These are phyloP conservation scores for Monosporascus sp. DNA, from an alignment of 2,329 filamentous ascomycete genomes.

Conservation along the genomic window DNA sequence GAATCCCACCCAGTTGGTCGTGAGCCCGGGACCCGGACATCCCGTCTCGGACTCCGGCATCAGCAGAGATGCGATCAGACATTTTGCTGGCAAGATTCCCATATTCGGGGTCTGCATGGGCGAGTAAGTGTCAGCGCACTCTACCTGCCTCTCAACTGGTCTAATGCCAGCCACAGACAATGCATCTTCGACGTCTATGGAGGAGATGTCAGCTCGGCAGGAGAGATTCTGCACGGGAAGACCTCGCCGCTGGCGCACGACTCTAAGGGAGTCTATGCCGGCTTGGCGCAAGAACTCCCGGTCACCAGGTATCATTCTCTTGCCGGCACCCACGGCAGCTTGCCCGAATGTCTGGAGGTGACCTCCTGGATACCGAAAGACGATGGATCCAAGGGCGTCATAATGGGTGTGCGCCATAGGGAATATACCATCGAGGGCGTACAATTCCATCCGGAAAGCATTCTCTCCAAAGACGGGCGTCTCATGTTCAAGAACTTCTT, in stretches of 20 bases:
- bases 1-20: slow-evolving; percentile 86
- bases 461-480: slow-evolving; percentile 82
- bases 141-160: not conserved
- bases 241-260: slow-evolving; percentile 89
- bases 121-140: slow-evolving; percentile 54
- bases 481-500: slow-evolving; percentile 92
- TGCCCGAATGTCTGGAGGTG: slow-evolving; percentile 81
- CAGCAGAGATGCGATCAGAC: slow-evolving; percentile 81
- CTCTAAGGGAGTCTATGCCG: slow-evolving; percentile 81
- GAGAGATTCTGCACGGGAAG: slow-evolving; percentile 96
- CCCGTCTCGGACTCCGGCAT: slow-evolving; percentile 87
- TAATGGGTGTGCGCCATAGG: slow-evolving; percentile 96
- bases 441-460: slow-evolving; percentile 97
- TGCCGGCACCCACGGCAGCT: slow-evolving; percentile 80
- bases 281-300: slow-evolving; percentile 72
- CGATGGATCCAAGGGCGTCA: slow-evolving; percentile 75
- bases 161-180: slow-evolving; percentile 50
- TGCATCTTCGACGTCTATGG: slow-evolving; percentile 95
- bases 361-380: slow-evolving; percentile 81
- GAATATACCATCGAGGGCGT: slow-evolving; percentile 89
- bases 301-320: slow-evolving; percentile 96
- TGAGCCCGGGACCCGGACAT: slow-evolving; percentile 93
- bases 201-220: slow-evolving; percentile 83
- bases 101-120: slow-evolving; percentile 99
- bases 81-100: slow-evolving; percentile 92